Evolutionary conservation across 495 filamentous ascomycete species (phyloP).

Genomic region (Neurospora tetraspora): DNA sequence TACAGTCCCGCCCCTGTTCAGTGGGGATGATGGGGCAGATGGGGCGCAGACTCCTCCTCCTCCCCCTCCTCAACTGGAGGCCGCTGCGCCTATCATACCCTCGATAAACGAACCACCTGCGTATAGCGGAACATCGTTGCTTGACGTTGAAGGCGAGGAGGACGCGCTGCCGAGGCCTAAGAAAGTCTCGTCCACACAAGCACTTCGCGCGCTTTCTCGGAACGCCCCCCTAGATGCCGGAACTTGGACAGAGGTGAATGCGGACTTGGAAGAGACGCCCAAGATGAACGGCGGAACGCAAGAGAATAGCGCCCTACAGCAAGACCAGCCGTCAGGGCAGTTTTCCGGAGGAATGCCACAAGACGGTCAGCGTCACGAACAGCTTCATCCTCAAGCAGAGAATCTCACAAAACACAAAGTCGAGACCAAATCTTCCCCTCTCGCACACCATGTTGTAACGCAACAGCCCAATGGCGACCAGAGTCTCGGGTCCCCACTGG

Average conservation of each 20-base stretch:
- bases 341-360: not conserved
- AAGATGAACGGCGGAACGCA: conserved; percentile 15
- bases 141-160: conserved; percentile 29
- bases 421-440: not conserved
- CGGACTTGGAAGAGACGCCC: conserved; percentile 24
- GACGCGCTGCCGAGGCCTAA: conserved; percentile 30
- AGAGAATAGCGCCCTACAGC: not conserved
- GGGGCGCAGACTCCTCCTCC: conserved; percentile 6
- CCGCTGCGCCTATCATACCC: conserved; percentile 11
- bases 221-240: conserved; percentile 31
- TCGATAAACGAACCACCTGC: conserved; percentile 14
- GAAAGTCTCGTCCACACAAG: conserved; percentile 38
- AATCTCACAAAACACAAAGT: not conserved
- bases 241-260: conserved; percentile 33
- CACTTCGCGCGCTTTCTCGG: conserved; percentile 31
- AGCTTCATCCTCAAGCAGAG: not conserved
- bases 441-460: not conserved
- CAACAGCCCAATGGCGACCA: not conserved
- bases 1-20: not conserved
- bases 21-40: conserved; percentile 2
- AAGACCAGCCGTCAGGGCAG: not conserved
- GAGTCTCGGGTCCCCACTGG: conserved; percentile 10
- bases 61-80: conserved; percentile 5
- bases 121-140: conserved; percentile 14
- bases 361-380: not conserved